Evolutionary conservation across 2,329 filamentous ascomycete species (phyloP), one percentile per base, ranked within the genome.

Genomic region (Erysiphe pulchra): DNA sequence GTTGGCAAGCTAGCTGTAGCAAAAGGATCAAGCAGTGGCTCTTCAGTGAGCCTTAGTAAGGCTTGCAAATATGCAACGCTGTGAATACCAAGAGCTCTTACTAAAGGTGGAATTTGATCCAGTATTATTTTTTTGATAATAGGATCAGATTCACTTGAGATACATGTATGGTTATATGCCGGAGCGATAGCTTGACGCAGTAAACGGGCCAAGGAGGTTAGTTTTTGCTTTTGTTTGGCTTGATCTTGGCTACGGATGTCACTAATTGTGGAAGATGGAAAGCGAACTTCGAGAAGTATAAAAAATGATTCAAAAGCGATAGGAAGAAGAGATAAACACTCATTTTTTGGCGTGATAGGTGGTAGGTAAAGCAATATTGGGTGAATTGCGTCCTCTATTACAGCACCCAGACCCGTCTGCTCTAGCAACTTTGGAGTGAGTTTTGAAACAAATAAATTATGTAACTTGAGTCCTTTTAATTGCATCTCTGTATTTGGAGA

Each of bases 361-460:
- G 87, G 86, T 6, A 93, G 66, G 53, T 75, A 81, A 8, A 78
- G 67, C n/a, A 93, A 68, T 33, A 76, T 74, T 0, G 83, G 80
- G 51, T 77, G 69, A 1, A 83, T 61, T 2, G 76, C 71, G 17
- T 83, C 71, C 54, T 77, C 70, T 49, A 87, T 78, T 24, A 87
- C 69, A 13, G 67, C 62, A 18, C 68, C 70, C 8, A 87, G 70
- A 0, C 80, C 80, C 0, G 75, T 80, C 41, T 66, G 65, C 12
- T 59, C 59, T 40, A 86, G 65, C 2, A 77, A 64, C 4, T 60
- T 55, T 1, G 61, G n/a, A 12, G 46, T 41, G 39, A 73, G 71
- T 44, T 63, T 67, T 11, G 57, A 49, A 36, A 85, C 64, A 47
- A 87, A 72, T 0, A 55, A 45, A 0, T 57, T 52, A 2, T 81